Percentiles rank a stretch among this genome's conserved stretches.
These are phyloP conservation scores for Wickerhamiella nectarea DNA, from an alignment of 805 yeast genomes.

Conservation along the genomic window DNA sequence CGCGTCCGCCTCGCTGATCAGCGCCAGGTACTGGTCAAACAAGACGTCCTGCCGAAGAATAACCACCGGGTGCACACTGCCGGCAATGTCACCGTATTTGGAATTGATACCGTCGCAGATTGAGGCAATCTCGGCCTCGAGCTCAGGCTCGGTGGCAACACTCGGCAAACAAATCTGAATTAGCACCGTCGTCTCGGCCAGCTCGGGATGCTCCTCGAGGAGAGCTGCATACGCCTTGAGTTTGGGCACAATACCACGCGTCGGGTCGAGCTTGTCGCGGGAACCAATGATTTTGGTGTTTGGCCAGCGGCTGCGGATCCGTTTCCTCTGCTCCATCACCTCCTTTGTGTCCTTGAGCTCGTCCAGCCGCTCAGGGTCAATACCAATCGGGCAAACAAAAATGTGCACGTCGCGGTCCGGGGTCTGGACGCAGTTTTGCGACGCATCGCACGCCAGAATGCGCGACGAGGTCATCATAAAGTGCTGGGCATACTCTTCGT, in stretches of 20 bases:
- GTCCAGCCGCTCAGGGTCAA: constrained; percentile 34
- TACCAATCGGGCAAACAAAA: constrained; percentile 29
- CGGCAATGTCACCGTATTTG: constrained; percentile 49
- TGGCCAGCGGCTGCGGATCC: constrained; percentile 70
- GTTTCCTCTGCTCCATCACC: constrained; percentile 35
- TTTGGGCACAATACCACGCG: constrained; percentile 82
- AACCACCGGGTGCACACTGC: constrained; percentile 66
- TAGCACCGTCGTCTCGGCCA: constrained; percentile 53
- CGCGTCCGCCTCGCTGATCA: constrained; percentile 71
- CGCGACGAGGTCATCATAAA: constrained; percentile 83
- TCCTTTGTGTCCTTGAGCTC: constrained; percentile 33
- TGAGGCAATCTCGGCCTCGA: constrained; percentile 59
- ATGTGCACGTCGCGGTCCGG: constrained; percentile 29
- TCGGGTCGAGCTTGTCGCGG: constrained; percentile 75
- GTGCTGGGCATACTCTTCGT: constrained; percentile 85
- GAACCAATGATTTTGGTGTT: constrained; percentile 60
- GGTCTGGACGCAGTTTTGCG: constrained; percentile 73
- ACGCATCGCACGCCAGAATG: constrained; percentile 70
- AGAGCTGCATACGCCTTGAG: constrained; percentile 75
- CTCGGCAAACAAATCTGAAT: constrained; percentile 70
- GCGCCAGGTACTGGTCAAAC: constrained; percentile 78
- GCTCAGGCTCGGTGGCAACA: constrained; percentile 39
- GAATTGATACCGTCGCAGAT: constrained; percentile 81
- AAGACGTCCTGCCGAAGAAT: constrained; percentile 78
- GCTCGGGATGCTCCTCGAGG: constrained; percentile 56